Base-by-base conservation (phyloP, 2,329 filamentous ascomycete genomes). In the Sarocladium oryzae region DNA sequence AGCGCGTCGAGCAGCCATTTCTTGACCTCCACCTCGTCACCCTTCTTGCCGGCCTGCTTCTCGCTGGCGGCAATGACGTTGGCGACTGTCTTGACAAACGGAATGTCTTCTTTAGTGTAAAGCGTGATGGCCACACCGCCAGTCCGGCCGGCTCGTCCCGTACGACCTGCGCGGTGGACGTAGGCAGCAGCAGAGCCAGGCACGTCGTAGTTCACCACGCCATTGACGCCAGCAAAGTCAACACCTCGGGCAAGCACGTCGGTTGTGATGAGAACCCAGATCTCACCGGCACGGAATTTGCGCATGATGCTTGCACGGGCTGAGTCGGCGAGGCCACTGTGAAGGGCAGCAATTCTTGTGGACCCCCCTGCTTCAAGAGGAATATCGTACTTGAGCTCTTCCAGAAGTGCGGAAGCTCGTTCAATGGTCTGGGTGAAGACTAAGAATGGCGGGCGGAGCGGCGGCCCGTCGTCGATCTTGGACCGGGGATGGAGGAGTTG, bases 341-440 rank as follows among this genome's bases (percentile, higher is more conserved):
- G 93, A 13, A 99, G 79, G 1, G 95, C 89, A 0, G 91, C 92
- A 53, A 97, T 88, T 36, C 93, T 83, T 1, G 85, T 79, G 2
- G 87, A 84, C 15, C 91, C 91, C 37, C 91, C 91, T 5, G 91
- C 92, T 66, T 90, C 85, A 0, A 86, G 76, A 0, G 93, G 90
- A 41, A 99, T 96, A 64, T 99, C 93, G 70, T 96, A 99, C 55
- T 89, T 85, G 26, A 99, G 79, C 66, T 99, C 93, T 30, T 88
- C 84, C 65, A 95, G 85, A 2, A 99, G 78, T 4, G 93, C 90
- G 28, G 86, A 81, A 1, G 93, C 93, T 59, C 93, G 84, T 50
- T 91, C 86, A 52, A 99, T 96, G 1, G 92, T 96, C 70, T 99
- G 93, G 0, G 92, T 93, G 67, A 99, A 99, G 54, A 99, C 86